phyloP scores from a whole-genome alignment of 176 grass and related monocot species.

The Hsuehochloa calcarea region DNA sequence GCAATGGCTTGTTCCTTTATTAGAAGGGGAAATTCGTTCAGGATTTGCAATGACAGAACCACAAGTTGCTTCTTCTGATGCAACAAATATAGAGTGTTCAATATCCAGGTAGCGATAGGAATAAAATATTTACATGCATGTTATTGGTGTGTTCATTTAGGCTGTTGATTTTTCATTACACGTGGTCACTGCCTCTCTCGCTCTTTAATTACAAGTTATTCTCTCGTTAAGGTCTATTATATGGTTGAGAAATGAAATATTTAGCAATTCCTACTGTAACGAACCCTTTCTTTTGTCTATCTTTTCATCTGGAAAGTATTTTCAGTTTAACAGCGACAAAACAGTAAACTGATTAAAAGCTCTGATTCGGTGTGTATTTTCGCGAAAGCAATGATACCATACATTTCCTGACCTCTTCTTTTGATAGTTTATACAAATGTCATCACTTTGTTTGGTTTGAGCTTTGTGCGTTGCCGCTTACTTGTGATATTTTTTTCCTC shows the following conservation, averaged over 20 bases:
- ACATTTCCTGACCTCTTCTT: background rate
- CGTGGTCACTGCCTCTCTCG: background rate
- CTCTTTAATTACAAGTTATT: background rate
- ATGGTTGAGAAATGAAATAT: background rate
- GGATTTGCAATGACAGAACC: conserved; percentile 99
- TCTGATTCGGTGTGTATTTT: conserved; percentile 1
- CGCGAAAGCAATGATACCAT: background rate
- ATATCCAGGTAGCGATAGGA: conserved; percentile 62
- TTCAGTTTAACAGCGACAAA: background rate
- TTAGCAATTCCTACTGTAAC: background rate
- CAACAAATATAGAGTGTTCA: conserved; percentile 96
- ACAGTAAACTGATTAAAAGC: background rate
- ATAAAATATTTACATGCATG: conserved; percentile 19
- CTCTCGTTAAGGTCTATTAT: background rate
- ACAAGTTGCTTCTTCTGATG: conserved; percentile 98
- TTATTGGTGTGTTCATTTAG: background rate
- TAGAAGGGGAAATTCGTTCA: conserved; percentile 88
- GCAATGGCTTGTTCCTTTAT: conserved; percentile 78
- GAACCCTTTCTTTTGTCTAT: background rate
- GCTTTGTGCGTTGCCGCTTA: background rate
- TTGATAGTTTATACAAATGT: background rate
- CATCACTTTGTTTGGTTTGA: background rate
- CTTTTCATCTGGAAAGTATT: background rate
- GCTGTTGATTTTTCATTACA: conserved; percentile 23
- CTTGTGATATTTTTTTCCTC: background rate